Evolutionary conservation across 495 filamentous ascomycete genomes (phyloP), one percentile per base, ranked within the genome.

Genomic region (Talaromyces adpressus): DNA sequence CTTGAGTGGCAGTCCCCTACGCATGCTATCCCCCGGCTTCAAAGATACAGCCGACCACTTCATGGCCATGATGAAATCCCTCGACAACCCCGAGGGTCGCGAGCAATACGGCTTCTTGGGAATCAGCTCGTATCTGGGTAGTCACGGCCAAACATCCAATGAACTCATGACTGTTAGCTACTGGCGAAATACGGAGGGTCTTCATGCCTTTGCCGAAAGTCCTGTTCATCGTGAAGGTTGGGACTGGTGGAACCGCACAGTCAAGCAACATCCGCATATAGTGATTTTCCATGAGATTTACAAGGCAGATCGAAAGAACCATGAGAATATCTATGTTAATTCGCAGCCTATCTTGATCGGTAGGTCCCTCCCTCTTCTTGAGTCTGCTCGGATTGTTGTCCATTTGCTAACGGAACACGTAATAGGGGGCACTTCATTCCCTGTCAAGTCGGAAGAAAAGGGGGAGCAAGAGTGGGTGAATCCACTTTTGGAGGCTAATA

Each of bases 201-300:
- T 86, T 18, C 75, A 84, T 65, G 61, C 62, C 2, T 85, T 83
- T 65, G 83, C 84, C 36, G 77, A 82, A 59, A 74, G 72, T 20
- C 51, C 70, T 1, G 16, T 75, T 9, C 83, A 86, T 66, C 70
- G 70, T n/a, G 65, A 70, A 9, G 75, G 68, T 11, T 81, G 81
- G 81, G 70, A 75, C 14, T 84, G 76, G 77, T 84, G 75, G 73
- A 70, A 69, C 16, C 54, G 60, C 3, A 70, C 68, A 6, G 67
- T 58, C 7, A 75, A 75, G 64, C 41, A 70, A 11, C 72, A 72
- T 58, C 74, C 72, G 39, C 77, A 85, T 59, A 45, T 84, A 16
- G 63, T 67, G 12, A 81, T 83, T 66, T 76, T 69, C 57, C 81
- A 84, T 68, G 82, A 84, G 72, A 70, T 72, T 3, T 84, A 80